A percentile compares a stretch with the other conserved stretches of the same genome.
Conservation (phyloP, 1,284 basidiomycete species). For the Ustilago shanxiensis region DNA sequence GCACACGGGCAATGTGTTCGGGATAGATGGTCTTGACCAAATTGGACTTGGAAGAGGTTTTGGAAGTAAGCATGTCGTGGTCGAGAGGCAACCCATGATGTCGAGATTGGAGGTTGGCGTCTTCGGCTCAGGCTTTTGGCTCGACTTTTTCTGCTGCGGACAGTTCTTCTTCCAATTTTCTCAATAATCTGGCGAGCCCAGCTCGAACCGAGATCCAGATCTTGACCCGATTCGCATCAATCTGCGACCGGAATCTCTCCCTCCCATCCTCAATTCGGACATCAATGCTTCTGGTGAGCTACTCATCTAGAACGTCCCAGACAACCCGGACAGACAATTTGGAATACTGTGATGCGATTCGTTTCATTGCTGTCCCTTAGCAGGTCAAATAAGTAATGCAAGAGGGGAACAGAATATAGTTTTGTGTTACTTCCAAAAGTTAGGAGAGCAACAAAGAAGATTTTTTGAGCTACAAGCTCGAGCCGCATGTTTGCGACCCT, state of each 20-base stretch:
- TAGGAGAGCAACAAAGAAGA: constrained; percentile 3
- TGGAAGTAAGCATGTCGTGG: too few relatives aligned
- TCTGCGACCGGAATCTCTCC: not conserved
- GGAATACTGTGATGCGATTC: constrained; percentile 33
- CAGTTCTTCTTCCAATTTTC: constrained; percentile 21
- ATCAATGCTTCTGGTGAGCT: too few relatives aligned
- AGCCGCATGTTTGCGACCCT: constrained; percentile 4
- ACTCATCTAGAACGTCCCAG: not conserved
- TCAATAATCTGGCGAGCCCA: not conserved
- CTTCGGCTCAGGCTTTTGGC: not conserved
- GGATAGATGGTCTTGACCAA: too few relatives aligned
- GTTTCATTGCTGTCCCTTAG: constrained; percentile 42
- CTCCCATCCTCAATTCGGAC: not conserved
- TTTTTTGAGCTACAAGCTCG: constrained; percentile 7
- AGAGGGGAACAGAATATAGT: constrained; percentile 26
- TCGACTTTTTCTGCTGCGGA: constrained; percentile 21
- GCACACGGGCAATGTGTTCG: not conserved
- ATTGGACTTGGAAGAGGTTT: too few relatives aligned
- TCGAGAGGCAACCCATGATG: not conserved
- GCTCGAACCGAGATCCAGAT: not conserved
- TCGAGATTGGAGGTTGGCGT: not conserved
- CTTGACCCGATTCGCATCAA: not conserved
- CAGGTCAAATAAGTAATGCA: constrained; percentile 12
- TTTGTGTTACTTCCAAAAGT: constrained; percentile 21
- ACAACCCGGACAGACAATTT: not conserved